These are phyloP conservation scores for Pseudogymnoascus pannorum DNA, from an alignment of 2,329 filamentous ascomycete genomes.

Conservation along the genomic window DNA sequence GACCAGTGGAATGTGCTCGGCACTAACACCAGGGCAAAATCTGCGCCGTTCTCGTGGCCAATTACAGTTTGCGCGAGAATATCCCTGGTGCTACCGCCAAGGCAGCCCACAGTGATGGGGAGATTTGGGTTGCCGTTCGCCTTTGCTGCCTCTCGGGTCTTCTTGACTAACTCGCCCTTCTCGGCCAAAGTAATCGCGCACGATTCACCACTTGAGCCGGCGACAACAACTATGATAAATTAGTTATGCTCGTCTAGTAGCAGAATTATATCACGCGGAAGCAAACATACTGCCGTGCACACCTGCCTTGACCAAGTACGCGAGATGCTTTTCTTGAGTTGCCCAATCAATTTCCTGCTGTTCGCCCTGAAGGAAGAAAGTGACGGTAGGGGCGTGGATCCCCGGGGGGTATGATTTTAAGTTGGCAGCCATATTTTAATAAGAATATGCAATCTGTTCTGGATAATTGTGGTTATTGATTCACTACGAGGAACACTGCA, in stretches of 20 bases:
- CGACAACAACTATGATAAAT: slow-evolving; percentile 67
- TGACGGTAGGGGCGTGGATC: slow-evolving; percentile 80
- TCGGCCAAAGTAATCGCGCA: slow-evolving; percentile 34
- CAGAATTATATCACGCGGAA: not conserved
- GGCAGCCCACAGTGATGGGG: slow-evolving; percentile 36
- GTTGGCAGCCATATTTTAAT: slow-evolving; percentile 25
- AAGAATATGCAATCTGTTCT: not conserved
- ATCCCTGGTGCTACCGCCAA: slow-evolving; percentile 33
- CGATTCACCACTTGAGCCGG: slow-evolving; percentile 47
- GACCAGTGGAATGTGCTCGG: slow-evolving; percentile 36
- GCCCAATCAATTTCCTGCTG: slow-evolving; percentile 69
- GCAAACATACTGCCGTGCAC: slow-evolving; percentile 21
- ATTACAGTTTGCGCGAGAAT: slow-evolving; percentile 34
- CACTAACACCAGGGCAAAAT: slow-evolving; percentile 32
- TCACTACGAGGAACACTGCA: not conserved
- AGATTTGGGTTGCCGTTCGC: slow-evolving; percentile 23
- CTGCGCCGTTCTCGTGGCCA: slow-evolving; percentile 32
- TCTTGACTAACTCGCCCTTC: slow-evolving; percentile 33
- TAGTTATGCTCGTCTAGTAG: slow-evolving; percentile 16
- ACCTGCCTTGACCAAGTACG: slow-evolving; percentile 64
- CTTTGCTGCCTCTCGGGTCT: slow-evolving; percentile 31
- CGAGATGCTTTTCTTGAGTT: slow-evolving; percentile 68
- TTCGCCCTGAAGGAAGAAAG: slow-evolving; percentile 72
- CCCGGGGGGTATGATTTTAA: slow-evolving; percentile 56
- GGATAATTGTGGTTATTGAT: not conserved